Conservation (phyloP, 139 green algal genomes). For the Astrephomene gubernaculifera region DNA sequence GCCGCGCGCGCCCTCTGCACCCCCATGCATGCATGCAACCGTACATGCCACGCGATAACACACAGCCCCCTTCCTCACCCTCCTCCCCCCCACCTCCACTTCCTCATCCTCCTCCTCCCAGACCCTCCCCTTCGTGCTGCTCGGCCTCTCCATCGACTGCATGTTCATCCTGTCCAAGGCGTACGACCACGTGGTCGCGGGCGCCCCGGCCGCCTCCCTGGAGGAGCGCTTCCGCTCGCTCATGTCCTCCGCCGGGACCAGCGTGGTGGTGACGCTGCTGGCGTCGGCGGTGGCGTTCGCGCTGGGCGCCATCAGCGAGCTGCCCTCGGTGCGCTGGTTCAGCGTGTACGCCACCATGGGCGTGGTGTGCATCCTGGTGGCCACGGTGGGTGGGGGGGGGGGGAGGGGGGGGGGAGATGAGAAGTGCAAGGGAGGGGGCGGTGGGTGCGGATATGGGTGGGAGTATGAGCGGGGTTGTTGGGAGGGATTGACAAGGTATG, state of each 20-base stretch:
- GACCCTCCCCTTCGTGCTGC: constrained; percentile 56
- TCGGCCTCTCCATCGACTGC: constrained; percentile 52
- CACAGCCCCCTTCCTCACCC: too few species aligned
- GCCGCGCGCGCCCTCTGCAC: too few species aligned
- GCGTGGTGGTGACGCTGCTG: constrained; percentile 46
- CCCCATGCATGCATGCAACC: too few species aligned
- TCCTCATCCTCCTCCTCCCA: too few species aligned
- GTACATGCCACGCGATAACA: too few species aligned
- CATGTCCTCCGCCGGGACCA: constrained; percentile 39
- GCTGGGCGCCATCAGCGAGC: constrained; percentile 45
- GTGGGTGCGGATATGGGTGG: too few species aligned
- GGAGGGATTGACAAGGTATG: too few species aligned
- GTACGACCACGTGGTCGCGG: constrained; percentile 43
- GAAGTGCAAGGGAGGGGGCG: too few species aligned
- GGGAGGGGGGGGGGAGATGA: neutral
- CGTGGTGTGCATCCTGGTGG: constrained; percentile 10
- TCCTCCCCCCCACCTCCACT: too few species aligned
- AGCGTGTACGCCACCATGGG: constrained; percentile 19
- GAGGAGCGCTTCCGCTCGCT: constrained; percentile 27
- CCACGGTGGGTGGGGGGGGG: neutral
- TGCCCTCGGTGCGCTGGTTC: constrained; percentile 51
- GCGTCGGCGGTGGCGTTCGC: constrained; percentile 50
- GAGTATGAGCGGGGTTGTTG: too few species aligned
- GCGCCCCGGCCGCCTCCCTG: constrained; percentile 11
- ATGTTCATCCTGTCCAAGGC: constrained; percentile 55